A percentile compares a stretch with the other conserved stretches of the same genome.
These are phyloP conservation scores for Jacaranda mimosifolia DNA, from an alignment of 257 asterid species.

Conservation along the genomic window DNA sequence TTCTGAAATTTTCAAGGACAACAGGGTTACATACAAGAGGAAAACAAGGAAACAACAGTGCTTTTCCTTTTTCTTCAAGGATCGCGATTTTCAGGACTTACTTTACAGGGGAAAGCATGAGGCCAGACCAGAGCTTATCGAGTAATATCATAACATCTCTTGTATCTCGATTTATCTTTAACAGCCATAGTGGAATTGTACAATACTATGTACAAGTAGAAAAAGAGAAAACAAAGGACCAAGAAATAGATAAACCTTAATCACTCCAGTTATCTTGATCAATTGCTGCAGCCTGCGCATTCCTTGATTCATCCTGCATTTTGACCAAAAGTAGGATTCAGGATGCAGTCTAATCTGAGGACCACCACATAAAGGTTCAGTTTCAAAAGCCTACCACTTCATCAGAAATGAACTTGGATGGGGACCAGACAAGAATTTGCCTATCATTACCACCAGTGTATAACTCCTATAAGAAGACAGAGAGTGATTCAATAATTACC, in stretches of 20 bases:
- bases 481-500: neutral
- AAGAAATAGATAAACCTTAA: conserved; percentile 46
- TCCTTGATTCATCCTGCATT: conserved; percentile 66
- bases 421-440: conserved; percentile 95
- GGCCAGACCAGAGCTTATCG: neutral
- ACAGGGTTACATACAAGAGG: too few species aligned
- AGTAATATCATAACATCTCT: neutral
- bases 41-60: neutral
- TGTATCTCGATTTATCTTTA: neutral
- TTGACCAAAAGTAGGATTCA: conserved; percentile 18
- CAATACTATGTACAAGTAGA: conserved; percentile 19
- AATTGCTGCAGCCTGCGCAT: conserved; percentile 48
- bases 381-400: conserved; percentile 60
- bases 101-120: conserved; percentile 7
- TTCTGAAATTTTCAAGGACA: neutral
- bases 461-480: conserved; percentile 62
- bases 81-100: neutral
- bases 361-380: neutral
- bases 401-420: conserved; percentile 51
- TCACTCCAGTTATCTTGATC: conserved; percentile 97
- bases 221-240: neutral
- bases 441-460: conserved; percentile 85
- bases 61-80: neutral
- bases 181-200: neutral
- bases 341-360: neutral